These are phyloP conservation scores for Theileria parva DNA, from an alignment of 169 alveolate species.

Conservation along the genomic window DNA sequence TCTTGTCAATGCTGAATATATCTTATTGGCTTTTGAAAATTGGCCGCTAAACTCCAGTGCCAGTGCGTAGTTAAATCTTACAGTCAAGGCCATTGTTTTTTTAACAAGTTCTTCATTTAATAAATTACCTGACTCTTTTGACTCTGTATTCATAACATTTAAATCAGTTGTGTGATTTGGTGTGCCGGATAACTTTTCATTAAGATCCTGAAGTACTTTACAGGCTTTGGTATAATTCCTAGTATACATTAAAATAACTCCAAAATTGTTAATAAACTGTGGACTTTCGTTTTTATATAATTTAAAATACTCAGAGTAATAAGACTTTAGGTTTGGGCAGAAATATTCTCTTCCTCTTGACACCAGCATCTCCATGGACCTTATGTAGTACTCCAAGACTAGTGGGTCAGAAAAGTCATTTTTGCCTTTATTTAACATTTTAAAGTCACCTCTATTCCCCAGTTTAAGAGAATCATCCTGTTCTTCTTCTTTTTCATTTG, in stretches of 20 bases:
- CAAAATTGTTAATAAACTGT: slow-evolving; percentile 38
- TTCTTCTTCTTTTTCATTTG: neutral
- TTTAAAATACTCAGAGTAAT: slow-evolving; percentile 10
- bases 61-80: slow-evolving; percentile 53
- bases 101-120: neutral
- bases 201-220: neutral
- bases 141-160: neutral
- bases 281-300: neutral
- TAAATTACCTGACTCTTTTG: neutral
- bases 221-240: slow-evolving; percentile 23
- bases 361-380: slow-evolving; percentile 53
- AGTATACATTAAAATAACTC: slow-evolving; percentile 37
- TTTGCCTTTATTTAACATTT: neutral
- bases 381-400: slow-evolving; percentile 34
- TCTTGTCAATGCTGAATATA: slow-evolving; percentile 36
- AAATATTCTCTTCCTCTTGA: slow-evolving; percentile 53
- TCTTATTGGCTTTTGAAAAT: slow-evolving; percentile 34
- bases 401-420: slow-evolving; percentile 13
- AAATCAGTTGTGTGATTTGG: no score
- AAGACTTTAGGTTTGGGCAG: slow-evolving; percentile 31
- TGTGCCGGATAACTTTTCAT: neutral
- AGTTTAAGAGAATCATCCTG: neutral
- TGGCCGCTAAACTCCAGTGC: slow-evolving; percentile 55
- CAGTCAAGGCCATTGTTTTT: slow-evolving; percentile 24
- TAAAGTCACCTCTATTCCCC: neutral